These are phyloP conservation scores for Macadamia tetraphylla DNA, from an alignment of 164 flowering plant genomes.

Conservation along the genomic window DNA sequence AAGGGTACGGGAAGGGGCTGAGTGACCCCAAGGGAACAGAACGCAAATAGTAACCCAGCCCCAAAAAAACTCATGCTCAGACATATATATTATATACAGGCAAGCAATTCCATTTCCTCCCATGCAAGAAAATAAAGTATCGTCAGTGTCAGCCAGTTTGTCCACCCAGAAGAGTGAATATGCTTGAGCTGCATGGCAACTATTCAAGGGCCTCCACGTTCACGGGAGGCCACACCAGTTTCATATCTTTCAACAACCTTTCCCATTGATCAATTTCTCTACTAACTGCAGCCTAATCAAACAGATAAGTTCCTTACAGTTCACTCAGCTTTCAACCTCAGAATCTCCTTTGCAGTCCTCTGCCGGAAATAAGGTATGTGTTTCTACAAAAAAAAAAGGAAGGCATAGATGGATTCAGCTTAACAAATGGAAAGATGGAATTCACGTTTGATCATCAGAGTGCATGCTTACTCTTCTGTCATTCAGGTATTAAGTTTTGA, in stretches of 20 bases:
- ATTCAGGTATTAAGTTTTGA: too few relatives aligned
- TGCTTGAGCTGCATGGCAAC: background rate
- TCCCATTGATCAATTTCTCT: too few relatives aligned
- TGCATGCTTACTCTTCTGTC: background rate
- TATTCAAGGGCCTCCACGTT: background rate
- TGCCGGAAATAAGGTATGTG: slow-evolving; percentile 90
- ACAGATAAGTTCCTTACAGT: background rate
- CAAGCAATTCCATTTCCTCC: background rate
- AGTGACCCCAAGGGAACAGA: background rate
- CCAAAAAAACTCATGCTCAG: background rate
- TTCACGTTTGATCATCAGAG: background rate
- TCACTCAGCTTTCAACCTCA: slow-evolving; percentile 77
- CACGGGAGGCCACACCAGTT: background rate
- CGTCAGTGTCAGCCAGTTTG: background rate
- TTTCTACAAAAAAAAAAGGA: slow-evolving; percentile 32
- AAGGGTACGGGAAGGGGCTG: too few relatives aligned
- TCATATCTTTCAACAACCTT: background rate
- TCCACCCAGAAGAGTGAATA: background rate
- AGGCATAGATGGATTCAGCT: background rate
- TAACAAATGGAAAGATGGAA: background rate
- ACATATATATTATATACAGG: background rate
- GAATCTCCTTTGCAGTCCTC: slow-evolving; percentile 84
- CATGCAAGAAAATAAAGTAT: background rate
- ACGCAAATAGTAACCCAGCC: background rate
- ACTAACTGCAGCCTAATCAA: background rate